phyloP scores from a whole-genome alignment of 371 early-diverging fungal genomes.

The Mucor irregularis region DNA sequence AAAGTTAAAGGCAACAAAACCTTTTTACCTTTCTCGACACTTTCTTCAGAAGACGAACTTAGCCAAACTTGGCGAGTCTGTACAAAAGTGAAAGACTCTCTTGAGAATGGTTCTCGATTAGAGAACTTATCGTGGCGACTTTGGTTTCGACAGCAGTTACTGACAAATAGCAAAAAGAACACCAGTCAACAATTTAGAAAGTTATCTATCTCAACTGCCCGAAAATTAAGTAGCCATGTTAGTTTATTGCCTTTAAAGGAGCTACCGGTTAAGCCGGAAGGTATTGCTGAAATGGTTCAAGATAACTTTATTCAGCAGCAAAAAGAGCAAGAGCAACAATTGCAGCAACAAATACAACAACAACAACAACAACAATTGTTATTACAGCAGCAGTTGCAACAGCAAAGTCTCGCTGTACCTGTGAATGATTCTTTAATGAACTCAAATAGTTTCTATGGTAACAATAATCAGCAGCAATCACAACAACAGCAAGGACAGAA shows the following conservation, averaged over 20 bases:
- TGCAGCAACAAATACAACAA: slow-evolving; percentile 13
- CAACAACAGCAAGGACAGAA: too few species aligned
- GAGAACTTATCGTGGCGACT: slow-evolving; percentile 91
- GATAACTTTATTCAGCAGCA: background rate
- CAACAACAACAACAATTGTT: slow-evolving; percentile 15
- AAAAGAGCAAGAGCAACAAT: slow-evolving; percentile 13
- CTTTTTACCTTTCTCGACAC: slow-evolving; percentile 71
- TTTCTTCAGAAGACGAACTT: slow-evolving; percentile 73
- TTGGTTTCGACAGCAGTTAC: slow-evolving; percentile 64
- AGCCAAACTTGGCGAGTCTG: slow-evolving; percentile 81
- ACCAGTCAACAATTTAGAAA: slow-evolving; percentile 33
- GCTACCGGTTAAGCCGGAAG: slow-evolving; percentile 9
- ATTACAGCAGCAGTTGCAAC: slow-evolving; percentile 14
- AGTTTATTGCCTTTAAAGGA: background rate
- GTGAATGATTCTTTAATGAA: too few species aligned
- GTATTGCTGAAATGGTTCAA: background rate
- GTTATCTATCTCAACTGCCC: slow-evolving; percentile 37
- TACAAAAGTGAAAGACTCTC: slow-evolving; percentile 86
- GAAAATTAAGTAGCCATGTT: slow-evolving; percentile 33
- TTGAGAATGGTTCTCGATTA: slow-evolving; percentile 84
- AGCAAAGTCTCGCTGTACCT: background rate
- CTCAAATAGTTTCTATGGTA: too few species aligned
- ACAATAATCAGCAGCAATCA: too few species aligned
- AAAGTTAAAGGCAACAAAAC: slow-evolving; percentile 77
- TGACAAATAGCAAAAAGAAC: slow-evolving; percentile 50